Evolutionary conservation across 164 flowering plant species (phyloP), one percentile per base, ranked within the genome.

Genomic region (Vitis labrusca): DNA sequence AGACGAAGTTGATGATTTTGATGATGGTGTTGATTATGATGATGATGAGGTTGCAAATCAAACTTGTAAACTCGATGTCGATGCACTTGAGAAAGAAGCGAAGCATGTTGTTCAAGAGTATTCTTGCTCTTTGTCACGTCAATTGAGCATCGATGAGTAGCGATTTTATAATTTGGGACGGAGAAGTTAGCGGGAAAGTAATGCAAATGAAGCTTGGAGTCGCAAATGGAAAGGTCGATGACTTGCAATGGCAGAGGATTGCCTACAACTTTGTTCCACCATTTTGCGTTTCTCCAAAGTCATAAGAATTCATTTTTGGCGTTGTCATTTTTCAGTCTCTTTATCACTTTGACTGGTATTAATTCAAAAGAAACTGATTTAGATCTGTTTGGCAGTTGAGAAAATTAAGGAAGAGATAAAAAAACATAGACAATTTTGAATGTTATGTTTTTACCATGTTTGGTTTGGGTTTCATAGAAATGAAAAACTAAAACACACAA

Each of bases 191-290:
- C 16, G 97, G 98, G 16, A 84, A 81, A 69, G 98, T 93, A 9
- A 83, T 96, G 80, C 97, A 96, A 82, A 85, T 96, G 75, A 86
- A 78, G 74, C 82, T 93, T 37, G 66, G 78, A 13, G 64, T 61
- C 1, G 94, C 77, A 8, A 91, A 83, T 61, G 83, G 71, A n/a
- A 91, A 84, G 50, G 70, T 78, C 15, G 76, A 78, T 57, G 91
- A 84, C 19, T 84, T 83, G 9, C 82, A 84, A 76, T 81, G 81
- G 80, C 76, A 97, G 76, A 84, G 87, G 74, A 86, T 96, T 55
- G 92, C 91, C 5, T 93, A 96, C 63, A 95, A 91, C 1, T 93
- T 98, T 0, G 91, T 88, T 10, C 73, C 97, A 32, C 97, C 98
- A 0, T 96, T 91, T 48, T 19, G 97, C 97, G 17, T 78, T 86